Conservation (phyloP, 208 protist genomes). For the Leishmania lainsoni region DNA sequence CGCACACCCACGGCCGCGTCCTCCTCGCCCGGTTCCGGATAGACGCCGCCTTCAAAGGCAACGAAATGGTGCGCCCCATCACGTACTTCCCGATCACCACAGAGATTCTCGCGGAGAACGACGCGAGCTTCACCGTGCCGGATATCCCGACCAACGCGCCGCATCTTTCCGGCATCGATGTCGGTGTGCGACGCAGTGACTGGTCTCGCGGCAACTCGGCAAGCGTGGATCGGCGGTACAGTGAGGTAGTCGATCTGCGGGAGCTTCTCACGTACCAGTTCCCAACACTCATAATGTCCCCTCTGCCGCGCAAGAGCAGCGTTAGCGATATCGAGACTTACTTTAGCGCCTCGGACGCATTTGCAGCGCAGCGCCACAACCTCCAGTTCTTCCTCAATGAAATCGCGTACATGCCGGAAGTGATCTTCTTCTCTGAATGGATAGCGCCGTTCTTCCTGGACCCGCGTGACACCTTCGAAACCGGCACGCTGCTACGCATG, state of each 20-base stretch:
- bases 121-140: slow-evolving; percentile 41
- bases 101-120: slow-evolving; percentile 52
- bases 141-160: slow-evolving; percentile 48
- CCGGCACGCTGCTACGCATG: slow-evolving; percentile 51
- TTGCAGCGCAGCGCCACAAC: slow-evolving; percentile 58
- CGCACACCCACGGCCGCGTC: slow-evolving; percentile 20
- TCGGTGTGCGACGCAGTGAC: slow-evolving; percentile 51
- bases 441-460: slow-evolving; percentile 79
- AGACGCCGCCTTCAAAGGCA: slow-evolving; percentile 47
- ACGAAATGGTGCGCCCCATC: slow-evolving; percentile 57
- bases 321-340: slow-evolving; percentile 72
- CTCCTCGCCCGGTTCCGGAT: slow-evolving; percentile 55
- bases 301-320: slow-evolving; percentile 74
- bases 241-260: slow-evolving; percentile 75
- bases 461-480: slow-evolving; percentile 73
- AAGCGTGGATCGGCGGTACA: slow-evolving; percentile 81
- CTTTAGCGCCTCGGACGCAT: slow-evolving; percentile 54
- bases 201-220: slow-evolving; percentile 55
- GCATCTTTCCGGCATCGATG: slow-evolving; percentile 44
- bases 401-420: slow-evolving; percentile 65
- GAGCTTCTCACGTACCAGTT: slow-evolving; percentile 74
- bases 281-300: slow-evolving; percentile 73
- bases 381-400: slow-evolving; percentile 79
- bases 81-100: slow-evolving; percentile 80
- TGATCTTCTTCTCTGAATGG: slow-evolving; percentile 79